phyloP scores from a whole-genome alignment of 1,284 basidiomycete species.

The Marasmius fiardii region DNA sequence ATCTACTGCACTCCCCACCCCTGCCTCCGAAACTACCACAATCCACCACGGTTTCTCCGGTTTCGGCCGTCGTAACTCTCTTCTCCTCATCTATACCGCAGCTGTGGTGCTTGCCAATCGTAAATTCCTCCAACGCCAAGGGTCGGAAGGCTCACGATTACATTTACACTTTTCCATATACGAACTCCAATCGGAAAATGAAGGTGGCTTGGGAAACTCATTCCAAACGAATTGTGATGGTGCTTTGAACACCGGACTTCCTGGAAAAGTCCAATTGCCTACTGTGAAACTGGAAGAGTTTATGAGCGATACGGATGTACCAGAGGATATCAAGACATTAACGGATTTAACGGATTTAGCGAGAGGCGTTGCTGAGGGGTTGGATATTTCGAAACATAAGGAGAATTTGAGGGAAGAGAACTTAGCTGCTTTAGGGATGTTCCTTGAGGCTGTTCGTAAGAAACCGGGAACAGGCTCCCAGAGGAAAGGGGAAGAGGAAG shows the following conservation, averaged over 20 bases:
- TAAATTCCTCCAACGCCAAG: neutral
- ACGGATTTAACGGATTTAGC: neutral
- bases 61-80: constrained; percentile 3
- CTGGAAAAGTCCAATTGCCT: neutral
- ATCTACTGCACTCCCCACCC: too few species aligned
- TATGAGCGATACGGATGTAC: neutral
- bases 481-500: too few species aligned
- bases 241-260: neutral
- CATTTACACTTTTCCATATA: neutral
- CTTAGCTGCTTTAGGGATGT: neutral
- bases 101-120: constrained; percentile 3
- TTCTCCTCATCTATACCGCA: neutral
- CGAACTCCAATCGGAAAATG: neutral
- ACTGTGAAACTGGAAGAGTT: neutral
- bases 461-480: too few species aligned
- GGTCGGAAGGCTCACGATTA: too few species aligned
- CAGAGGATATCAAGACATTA: neutral
- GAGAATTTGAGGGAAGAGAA: neutral
- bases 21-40: neutral
- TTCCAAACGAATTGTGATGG: constrained; percentile 3
- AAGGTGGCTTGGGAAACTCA: constrained; percentile 2
- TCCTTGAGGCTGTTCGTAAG: neutral
- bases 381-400: neutral
- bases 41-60: constrained; percentile 5
- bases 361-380: neutral